These are phyloP conservation scores for Scolecobasidium constrictum DNA, from an alignment of 2,329 filamentous ascomycete species.

Conservation along the genomic window DNA sequence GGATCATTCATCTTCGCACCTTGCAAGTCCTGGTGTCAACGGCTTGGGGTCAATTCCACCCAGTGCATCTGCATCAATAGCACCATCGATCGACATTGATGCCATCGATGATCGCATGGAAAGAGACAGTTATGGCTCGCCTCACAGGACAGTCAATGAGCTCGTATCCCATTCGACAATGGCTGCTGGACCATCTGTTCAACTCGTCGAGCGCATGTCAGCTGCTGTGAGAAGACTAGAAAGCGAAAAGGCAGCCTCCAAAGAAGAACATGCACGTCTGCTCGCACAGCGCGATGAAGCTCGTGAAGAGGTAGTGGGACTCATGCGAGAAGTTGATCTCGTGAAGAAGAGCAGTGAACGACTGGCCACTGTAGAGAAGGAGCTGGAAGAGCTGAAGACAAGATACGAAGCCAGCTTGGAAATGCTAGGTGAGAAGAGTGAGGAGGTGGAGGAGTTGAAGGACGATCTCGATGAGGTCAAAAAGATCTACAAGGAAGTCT, in stretches of 20 bases:
- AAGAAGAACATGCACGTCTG: constrained; percentile 74
- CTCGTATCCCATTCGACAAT: constrained; percentile 83
- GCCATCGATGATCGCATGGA: constrained; percentile 41
- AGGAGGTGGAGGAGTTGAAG: constrained; percentile 80
- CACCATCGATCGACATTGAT: constrained; percentile 35
- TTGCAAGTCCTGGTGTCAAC: constrained; percentile 21
- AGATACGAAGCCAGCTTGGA: constrained; percentile 87
- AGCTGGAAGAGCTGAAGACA: constrained; percentile 57
- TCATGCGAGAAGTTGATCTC: constrained; percentile 79
- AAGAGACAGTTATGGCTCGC: constrained; percentile 40
- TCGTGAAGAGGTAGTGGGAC: constrained; percentile 73
- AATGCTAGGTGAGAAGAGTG: constrained; percentile 94
- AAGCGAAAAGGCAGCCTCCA: constrained; percentile 77
- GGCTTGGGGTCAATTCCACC: constrained; percentile 15
- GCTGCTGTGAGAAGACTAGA: constrained; percentile 84
- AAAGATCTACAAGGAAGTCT: constrained; percentile 74
- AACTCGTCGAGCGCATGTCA: constrained; percentile 93
- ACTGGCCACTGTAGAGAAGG: constrained; percentile 54
- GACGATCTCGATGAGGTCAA: constrained; percentile 90
- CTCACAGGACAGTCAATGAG: constrained; percentile 56
- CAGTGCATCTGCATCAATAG: constrained; percentile 23
- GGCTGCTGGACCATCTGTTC: constrained; percentile 82
- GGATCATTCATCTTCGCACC: constrained; percentile 18
- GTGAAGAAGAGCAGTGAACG: constrained; percentile 50
- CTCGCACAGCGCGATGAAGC: constrained; percentile 84